These are phyloP conservation scores for Periconia sp. DNA, from an alignment of 2,329 filamentous ascomycete genomes.

Conservation along the genomic window DNA sequence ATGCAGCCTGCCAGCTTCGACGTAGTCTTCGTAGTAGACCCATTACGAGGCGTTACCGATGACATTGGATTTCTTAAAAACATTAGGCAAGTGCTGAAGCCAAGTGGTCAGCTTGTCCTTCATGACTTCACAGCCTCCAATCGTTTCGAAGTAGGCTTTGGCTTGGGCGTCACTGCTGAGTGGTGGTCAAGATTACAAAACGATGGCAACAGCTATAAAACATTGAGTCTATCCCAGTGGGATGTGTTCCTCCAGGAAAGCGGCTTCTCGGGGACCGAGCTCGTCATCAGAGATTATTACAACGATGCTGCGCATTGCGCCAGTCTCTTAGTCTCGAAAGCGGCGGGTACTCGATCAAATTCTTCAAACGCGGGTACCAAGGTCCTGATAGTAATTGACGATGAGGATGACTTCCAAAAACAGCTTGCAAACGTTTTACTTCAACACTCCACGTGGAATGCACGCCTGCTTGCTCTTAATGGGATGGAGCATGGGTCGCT, in stretches of 20 bases:
- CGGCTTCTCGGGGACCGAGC: slow-evolving; percentile 33
- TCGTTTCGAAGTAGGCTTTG: neutral
- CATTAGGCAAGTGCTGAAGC: neutral
- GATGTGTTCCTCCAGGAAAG: slow-evolving; percentile 26
- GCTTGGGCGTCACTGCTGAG: neutral
- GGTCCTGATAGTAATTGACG: neutral
- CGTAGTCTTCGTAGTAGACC: neutral
- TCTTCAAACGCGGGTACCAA: neutral
- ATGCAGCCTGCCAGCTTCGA: neutral
- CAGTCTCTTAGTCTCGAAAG: slow-evolving; percentile 1
- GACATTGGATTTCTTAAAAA: neutral
- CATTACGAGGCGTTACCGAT: neutral
- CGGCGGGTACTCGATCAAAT: neutral
- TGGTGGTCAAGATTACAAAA: neutral
- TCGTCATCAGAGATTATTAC: slow-evolving; percentile 2
- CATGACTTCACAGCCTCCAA: slow-evolving; percentile 1
- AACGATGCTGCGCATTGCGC: neutral
- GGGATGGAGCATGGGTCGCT: neutral
- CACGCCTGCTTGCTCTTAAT: neutral
- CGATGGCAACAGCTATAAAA: neutral
- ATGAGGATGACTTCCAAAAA: neutral
- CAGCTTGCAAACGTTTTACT: neutral
- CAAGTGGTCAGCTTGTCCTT: neutral
- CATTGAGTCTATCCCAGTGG: slow-evolving; percentile 27
- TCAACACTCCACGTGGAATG: neutral